Conservation (phyloP, 2,329 filamentous ascomycete species). For the Claviceps pusilla region DNA sequence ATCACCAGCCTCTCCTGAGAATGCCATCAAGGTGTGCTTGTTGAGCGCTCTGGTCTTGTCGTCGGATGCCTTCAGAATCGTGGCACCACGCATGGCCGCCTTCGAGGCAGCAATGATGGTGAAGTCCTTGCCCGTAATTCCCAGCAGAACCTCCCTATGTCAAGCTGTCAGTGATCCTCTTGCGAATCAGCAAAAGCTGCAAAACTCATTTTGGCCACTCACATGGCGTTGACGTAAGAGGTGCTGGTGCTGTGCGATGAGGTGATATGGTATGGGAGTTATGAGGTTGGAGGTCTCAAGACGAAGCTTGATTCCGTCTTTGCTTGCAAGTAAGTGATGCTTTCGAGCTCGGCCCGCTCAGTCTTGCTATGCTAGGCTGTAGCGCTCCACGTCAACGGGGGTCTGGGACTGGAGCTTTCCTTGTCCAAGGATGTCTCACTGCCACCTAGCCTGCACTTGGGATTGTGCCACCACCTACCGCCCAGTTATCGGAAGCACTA, state of each 20-base stretch:
- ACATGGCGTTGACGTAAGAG: slow-evolving; percentile 4
- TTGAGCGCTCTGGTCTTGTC: slow-evolving; percentile 93
- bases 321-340: slow-evolving; percentile 1
- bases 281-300: slow-evolving; percentile 4
- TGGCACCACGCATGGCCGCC: slow-evolving; percentile 93
- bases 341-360: slow-evolving; percentile 3
- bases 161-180: neutral
- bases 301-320: neutral
- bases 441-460: neutral
- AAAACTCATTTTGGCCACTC: neutral
- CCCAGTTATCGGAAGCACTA: slow-evolving; percentile 18
- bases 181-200: neutral
- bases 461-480: slow-evolving; percentile 21
- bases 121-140: slow-evolving; percentile 98
- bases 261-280: neutral
- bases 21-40: slow-evolving; percentile 88
- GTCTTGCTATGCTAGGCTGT: slow-evolving; percentile 18
- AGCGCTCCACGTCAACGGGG: slow-evolving; percentile 21
- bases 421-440: neutral
- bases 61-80: slow-evolving; percentile 84
- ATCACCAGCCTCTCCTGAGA: slow-evolving; percentile 89
- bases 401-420: slow-evolving; percentile 6
- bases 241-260: slow-evolving; percentile 1
- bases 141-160: slow-evolving; percentile 85
- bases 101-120: slow-evolving; percentile 95